Evolutionary conservation across 768 basidiomycete genomes (phyloP).

Genomic region (Auriscalpium orientale): DNA sequence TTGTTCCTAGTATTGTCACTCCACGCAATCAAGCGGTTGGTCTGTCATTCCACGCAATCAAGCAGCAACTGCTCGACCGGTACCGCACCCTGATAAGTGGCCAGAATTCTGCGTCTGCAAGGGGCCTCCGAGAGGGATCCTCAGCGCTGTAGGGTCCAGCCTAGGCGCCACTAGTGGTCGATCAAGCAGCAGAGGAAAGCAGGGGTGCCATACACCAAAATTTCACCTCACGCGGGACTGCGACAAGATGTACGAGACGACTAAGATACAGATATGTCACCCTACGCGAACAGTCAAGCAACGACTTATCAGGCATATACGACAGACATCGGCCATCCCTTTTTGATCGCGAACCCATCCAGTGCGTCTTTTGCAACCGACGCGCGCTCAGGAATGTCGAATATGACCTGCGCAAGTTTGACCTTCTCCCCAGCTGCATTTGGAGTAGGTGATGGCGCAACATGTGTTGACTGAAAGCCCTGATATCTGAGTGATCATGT

Average conservation of each 20-base stretch:
- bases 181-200: not conserved
- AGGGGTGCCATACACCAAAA: too few species aligned
- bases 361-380: constrained; percentile 73
- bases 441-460: constrained; percentile 62
- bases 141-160: constrained; percentile 46
- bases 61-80: not conserved
- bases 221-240: not conserved
- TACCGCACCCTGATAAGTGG: constrained; percentile 54
- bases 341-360: constrained; percentile 82
- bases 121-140: constrained; percentile 45
- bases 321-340: constrained; percentile 79
- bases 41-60: constrained; percentile 11
- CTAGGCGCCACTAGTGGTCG: constrained; percentile 24
- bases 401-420: too few species aligned
- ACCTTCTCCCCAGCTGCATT: constrained; percentile 53
- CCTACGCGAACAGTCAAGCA: not conserved
- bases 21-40: constrained; percentile 50
- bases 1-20: constrained; percentile 57
- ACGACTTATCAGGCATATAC: constrained; percentile 42
- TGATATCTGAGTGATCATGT: constrained; percentile 52
- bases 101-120: constrained; percentile 67
- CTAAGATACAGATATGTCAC: constrained; percentile 9
- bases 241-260: not conserved
- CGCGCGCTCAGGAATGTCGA: constrained; percentile 69
- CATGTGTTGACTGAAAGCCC: constrained; percentile 69